A percentile compares a stretch with the other conserved stretches of the same genome.
Conservation (phyloP, 2,329 filamentous ascomycete genomes). For the Eurotiales sp. region DNA sequence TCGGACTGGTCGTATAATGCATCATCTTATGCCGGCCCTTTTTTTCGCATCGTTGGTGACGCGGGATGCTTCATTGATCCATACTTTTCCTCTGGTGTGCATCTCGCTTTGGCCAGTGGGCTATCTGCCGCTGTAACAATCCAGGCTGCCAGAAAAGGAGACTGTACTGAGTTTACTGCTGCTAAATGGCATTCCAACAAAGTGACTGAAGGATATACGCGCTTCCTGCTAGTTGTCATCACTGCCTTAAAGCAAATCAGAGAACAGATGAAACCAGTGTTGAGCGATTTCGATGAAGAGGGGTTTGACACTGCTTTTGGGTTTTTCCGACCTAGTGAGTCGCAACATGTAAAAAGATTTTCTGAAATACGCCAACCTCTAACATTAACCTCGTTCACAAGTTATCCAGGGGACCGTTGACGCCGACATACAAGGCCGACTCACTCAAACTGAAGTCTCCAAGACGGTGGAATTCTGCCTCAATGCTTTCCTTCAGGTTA, state of each 20-base stretch:
- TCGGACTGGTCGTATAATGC: conserved; percentile 50
- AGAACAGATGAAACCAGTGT: neutral
- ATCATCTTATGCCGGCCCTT: conserved; percentile 37
- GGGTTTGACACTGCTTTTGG: conserved; percentile 2
- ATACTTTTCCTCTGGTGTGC: conserved; percentile 47
- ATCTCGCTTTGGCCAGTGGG: conserved; percentile 42
- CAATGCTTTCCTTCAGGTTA: neutral
- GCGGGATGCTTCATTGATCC: conserved; percentile 50
- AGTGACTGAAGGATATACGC: conserved; percentile 43
- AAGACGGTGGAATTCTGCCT: neutral
- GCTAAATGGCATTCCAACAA: conserved; percentile 43
- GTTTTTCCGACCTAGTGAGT: neutral
- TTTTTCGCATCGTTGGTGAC: conserved; percentile 44
- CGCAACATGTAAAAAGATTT: neutral
- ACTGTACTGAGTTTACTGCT: conserved; percentile 37
- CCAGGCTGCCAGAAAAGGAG: conserved; percentile 34
- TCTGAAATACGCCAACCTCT: neutral
- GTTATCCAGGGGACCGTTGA: conserved; percentile 1
- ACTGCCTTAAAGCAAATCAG: conserved; percentile 13
- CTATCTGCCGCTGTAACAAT: conserved; percentile 48
- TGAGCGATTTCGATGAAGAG: neutral
- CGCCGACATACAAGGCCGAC: neutral
- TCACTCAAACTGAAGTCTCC: neutral
- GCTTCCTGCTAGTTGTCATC: conserved; percentile 42
- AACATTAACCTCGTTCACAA: neutral